phyloP scores from a whole-genome alignment of 2,329 filamentous ascomycete genomes.

The Alternaria burnsii region DNA sequence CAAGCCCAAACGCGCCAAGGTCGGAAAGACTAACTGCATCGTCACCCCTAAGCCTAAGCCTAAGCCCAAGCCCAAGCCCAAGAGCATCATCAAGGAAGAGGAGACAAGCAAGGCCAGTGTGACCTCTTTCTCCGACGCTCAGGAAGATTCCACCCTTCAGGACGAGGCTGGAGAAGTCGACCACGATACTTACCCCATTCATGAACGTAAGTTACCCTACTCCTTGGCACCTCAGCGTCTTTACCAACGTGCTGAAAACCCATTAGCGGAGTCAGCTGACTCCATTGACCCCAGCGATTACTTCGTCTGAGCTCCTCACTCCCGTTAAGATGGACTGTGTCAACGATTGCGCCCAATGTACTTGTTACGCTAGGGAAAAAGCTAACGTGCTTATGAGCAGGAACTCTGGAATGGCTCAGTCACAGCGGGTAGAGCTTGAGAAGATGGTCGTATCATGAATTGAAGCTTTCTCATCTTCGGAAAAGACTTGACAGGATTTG shows the following conservation, averaged over 20 bases:
- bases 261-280: constrained; percentile 1
- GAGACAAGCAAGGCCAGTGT: not conserved
- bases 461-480: not conserved
- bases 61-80: not conserved
- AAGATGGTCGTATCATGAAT: not conserved
- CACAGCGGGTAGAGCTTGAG: constrained; percentile 12
- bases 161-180: not conserved
- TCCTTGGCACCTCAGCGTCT: not conserved
- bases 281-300: not conserved
- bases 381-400: constrained; percentile 21
- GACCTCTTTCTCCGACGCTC: constrained; percentile 15
- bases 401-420: constrained; percentile 19
- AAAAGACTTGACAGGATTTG: not conserved
- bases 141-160: not conserved
- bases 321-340: not conserved
- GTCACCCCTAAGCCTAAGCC: not conserved
- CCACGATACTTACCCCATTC: not conserved
- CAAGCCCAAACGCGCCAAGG: constrained; percentile 17
- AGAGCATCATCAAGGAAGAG: constrained; percentile 2
- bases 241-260: not conserved
- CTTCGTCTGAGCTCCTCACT: not conserved
- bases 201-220: constrained; percentile 5
- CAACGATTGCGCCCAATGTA: constrained; percentile 9
- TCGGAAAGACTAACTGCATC: not conserved
- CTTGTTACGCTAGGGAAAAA: constrained; percentile 14